Evolutionary conservation across 2,329 filamentous ascomycete species (phyloP).

Genomic region (Capronia epimyces): DNA sequence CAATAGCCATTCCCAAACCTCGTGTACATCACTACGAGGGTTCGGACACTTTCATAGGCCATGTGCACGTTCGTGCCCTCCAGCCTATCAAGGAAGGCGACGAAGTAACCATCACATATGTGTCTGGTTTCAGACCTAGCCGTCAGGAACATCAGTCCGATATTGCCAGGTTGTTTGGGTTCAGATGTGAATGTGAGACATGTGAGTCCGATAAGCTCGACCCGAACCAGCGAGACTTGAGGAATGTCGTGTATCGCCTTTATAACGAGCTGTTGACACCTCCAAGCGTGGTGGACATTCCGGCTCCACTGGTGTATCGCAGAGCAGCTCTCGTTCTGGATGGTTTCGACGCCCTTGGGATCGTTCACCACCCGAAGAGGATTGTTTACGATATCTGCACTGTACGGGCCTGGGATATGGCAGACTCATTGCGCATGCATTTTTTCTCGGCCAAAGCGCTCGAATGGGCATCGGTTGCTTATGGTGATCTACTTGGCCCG

Average conservation of each 20-base stretch:
- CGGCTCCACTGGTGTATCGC: neutral
- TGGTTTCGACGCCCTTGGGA: conserved; percentile 1
- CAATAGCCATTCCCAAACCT: neutral
- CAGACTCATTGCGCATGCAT: conserved; percentile 6
- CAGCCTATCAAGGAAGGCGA: conserved; percentile 25
- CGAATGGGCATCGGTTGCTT: neutral
- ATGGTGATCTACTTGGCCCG: neutral
- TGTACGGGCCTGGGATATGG: neutral
- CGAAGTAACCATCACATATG: conserved; percentile 31
- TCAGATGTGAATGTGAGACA: conserved; percentile 29
- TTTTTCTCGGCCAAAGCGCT: conserved; percentile 1
- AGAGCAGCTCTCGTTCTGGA: conserved; percentile 4
- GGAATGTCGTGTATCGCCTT: conserved; percentile 5
- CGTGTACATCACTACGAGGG: neutral
- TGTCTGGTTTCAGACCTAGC: conserved; percentile 2
- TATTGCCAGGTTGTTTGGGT: conserved; percentile 22
- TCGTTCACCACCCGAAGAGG: neutral
- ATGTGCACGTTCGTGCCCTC: conserved; percentile 3
- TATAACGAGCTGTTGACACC: neutral
- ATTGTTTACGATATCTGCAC: neutral
- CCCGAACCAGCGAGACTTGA: neutral
- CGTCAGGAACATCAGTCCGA: conserved; percentile 13
- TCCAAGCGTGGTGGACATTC: neutral
- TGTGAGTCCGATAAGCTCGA: conserved; percentile 20
- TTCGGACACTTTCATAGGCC: neutral